Base-by-base conservation (phyloP, 2,329 filamentous ascomycete genomes). In the Myriosclerotinia scirpicola region DNA sequence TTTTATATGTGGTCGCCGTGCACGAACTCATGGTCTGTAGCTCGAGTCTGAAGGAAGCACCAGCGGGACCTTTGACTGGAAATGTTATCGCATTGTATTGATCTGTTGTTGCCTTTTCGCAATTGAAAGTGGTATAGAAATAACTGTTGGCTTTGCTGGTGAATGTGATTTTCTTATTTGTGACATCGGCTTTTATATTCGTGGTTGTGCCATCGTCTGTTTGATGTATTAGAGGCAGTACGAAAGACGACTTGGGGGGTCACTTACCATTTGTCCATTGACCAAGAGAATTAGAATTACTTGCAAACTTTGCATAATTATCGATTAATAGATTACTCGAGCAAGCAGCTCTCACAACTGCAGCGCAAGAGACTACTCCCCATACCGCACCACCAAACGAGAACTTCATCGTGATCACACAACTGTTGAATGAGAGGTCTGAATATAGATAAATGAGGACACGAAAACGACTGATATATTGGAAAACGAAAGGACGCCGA, bases 81-180 rank as follows among this genome's bases (percentile, higher is more conserved):
- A 84, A 84, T 38, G 79, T 79, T 55, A 84, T 69, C 3, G 79
- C 80, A 69, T 76, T 79, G 73, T 84, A 85, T 67, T 79, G 79
- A 59, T 81, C 78, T 58, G 76, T 78, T 20, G 75, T 75, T 22
- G 82, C 79, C 50, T 78, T 75, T 70, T 81, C 78, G 75, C 83
- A 85, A 0, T 75, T 71, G 64, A 85, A 81, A 1, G 79, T 81
- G 73, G 84, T 83, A 71, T 85, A 85, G 69, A 84, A 85, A 76
- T 85, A 85, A 15, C 82, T 81, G 36, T 70, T 72, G 20, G 77
- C 71, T 68, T 80, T 81, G 42, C 82, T 81, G n/a, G 79, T 81
- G 75, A 86, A 83, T 9, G 79, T 79, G 30, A 85, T 78, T 40
- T 81, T 79, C 56, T 80, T 80, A 17, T 76, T 76, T 17, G 76